phyloP scores from a whole-genome alignment of 2,329 filamentous ascomycete species.

The Pseudogymnoascus sp. region DNA sequence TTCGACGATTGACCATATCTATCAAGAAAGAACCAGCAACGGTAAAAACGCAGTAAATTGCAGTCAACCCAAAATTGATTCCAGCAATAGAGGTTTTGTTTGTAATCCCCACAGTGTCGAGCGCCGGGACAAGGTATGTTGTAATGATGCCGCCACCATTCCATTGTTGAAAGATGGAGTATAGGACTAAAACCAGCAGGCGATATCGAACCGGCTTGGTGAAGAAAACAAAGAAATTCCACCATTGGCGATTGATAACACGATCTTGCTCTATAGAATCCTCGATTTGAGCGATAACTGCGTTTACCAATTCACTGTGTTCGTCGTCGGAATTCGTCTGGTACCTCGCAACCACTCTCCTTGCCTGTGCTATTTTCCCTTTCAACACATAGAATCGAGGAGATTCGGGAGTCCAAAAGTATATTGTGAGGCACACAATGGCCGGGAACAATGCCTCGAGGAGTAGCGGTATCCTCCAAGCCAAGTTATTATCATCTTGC shows the following conservation, averaged over 20 bases:
- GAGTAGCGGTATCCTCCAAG: slow-evolving; percentile 25
- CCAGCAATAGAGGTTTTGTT: slow-evolving; percentile 33
- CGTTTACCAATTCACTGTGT: slow-evolving; percentile 19
- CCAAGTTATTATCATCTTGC: slow-evolving; percentile 20
- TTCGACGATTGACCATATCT: slow-evolving; percentile 36
- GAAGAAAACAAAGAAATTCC: slow-evolving; percentile 42
- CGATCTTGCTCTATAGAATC: slow-evolving; percentile 23
- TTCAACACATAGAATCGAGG: slow-evolving; percentile 12
- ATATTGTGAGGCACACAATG: slow-evolving; percentile 22
- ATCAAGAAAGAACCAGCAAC: slow-evolving; percentile 36
- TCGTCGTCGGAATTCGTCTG: slow-evolving; percentile 26
- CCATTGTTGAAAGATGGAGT: slow-evolving; percentile 42
- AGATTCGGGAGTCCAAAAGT: slow-evolving; percentile 18
- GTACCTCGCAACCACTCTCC: slow-evolving; percentile 1
- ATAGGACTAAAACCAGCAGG: slow-evolving; percentile 37
- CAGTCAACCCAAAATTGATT: slow-evolving; percentile 37
- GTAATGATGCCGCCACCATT: slow-evolving; percentile 40
- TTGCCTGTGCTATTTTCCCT: slow-evolving; percentile 21
- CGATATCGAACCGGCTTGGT: slow-evolving; percentile 37
- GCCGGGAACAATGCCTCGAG: slow-evolving; percentile 36
- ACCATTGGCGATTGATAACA: slow-evolving; percentile 33
- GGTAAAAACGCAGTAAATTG: slow-evolving; percentile 41
- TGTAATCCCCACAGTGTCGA: slow-evolving; percentile 37
- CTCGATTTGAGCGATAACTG: slow-evolving; percentile 26
- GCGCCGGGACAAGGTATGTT: slow-evolving; percentile 34